phyloP scores from a whole-genome alignment of 495 filamentous ascomycete species.

The Aspergillus sclerotiicarbonarius region DNA sequence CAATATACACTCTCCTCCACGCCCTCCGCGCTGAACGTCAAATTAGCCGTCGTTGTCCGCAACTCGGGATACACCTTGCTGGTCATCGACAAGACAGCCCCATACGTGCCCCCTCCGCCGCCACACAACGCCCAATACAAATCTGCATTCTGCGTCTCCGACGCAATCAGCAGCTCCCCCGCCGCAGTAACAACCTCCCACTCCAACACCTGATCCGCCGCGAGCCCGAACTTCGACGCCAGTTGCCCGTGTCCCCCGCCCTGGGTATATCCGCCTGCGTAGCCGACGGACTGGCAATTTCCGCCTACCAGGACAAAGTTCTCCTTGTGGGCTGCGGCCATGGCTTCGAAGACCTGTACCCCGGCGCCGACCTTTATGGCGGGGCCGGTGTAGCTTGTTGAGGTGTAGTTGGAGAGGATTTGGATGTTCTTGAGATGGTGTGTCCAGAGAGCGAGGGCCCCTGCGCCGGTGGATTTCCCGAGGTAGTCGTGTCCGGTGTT shows the following conservation, averaged over 20 bases:
- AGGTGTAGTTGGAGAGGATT: slow-evolving; percentile 29
- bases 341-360: slow-evolving; percentile 45
- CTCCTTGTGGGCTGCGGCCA: slow-evolving; percentile 30
- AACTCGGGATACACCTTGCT: slow-evolving; percentile 38
- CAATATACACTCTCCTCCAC: slow-evolving; percentile 1
- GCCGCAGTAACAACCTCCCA: slow-evolving; percentile 54
- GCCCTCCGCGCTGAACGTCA: slow-evolving; percentile 19
- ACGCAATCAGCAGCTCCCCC: slow-evolving; percentile 47
- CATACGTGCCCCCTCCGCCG: slow-evolving; percentile 61
- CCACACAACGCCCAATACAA: slow-evolving; percentile 67
- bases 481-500: slow-evolving; percentile 59
- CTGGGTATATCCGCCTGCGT: slow-evolving; percentile 52
- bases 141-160: slow-evolving; percentile 50
- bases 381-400: slow-evolving; percentile 39
- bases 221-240: slow-evolving; percentile 50
- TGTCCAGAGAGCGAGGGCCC: slow-evolving; percentile 52
- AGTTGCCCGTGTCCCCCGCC: slow-evolving; percentile 60
- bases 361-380: slow-evolving; percentile 55
- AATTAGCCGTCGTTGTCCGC: slow-evolving; percentile 16
- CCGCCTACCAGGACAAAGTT: slow-evolving; percentile 19
- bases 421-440: slow-evolving; percentile 48
- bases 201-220: slow-evolving; percentile 59
- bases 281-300: slow-evolving; percentile 21
- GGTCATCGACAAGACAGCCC: slow-evolving; percentile 55
- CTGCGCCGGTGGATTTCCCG: slow-evolving; percentile 52